Percentiles rank a stretch among this genome's conserved stretches.
Conservation (phyloP, 768 basidiomycete genomes). For the Serendipita sp. region DNA sequence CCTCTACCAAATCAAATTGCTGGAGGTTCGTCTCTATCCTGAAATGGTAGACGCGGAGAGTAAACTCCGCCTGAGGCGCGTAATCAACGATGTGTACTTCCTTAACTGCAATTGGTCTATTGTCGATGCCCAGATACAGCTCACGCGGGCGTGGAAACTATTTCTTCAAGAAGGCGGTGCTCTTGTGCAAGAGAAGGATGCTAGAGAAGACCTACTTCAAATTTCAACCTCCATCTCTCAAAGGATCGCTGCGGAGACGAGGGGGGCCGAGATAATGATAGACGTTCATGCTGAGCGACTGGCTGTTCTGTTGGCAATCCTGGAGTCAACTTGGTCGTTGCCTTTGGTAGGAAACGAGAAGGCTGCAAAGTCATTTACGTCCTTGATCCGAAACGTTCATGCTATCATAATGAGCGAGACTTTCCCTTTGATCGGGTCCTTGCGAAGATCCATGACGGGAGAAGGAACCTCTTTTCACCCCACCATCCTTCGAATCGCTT, state of each 20-base stretch:
- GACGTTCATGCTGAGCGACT: slow-evolving; percentile 63
- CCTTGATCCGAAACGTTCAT: slow-evolving; percentile 42
- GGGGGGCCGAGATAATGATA: slow-evolving; percentile 72
- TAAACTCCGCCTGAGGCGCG: slow-evolving; percentile 12
- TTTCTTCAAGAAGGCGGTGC: slow-evolving; percentile 47
- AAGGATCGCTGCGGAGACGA: slow-evolving; percentile 46
- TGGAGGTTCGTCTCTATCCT: slow-evolving; percentile 44
- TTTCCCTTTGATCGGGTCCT: slow-evolving; percentile 56
- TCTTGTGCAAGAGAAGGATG: slow-evolving; percentile 44
- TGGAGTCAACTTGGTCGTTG: slow-evolving; percentile 65
- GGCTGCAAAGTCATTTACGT: slow-evolving; percentile 43
- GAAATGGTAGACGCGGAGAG: neutral
- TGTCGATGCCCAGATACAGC: slow-evolving; percentile 54
- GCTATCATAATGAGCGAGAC: slow-evolving; percentile 53
- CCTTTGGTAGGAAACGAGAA: slow-evolving; percentile 27
- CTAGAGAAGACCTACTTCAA: slow-evolving; percentile 35
- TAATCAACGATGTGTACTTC: slow-evolving; percentile 20
- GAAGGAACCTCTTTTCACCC: slow-evolving; percentile 59
- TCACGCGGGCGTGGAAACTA: slow-evolving; percentile 64
- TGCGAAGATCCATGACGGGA: slow-evolving; percentile 32
- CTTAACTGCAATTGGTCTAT: slow-evolving; percentile 83
- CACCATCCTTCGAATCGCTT: slow-evolving; percentile 60
- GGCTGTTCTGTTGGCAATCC: slow-evolving; percentile 50
- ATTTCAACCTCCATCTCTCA: slow-evolving; percentile 49
- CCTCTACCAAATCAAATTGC: slow-evolving; percentile 44